Percentiles rank a stretch among this genome's conserved stretches.
Conservation (phyloP, 495 filamentous ascomycete genomes). For the Neurospora cerealis region DNA sequence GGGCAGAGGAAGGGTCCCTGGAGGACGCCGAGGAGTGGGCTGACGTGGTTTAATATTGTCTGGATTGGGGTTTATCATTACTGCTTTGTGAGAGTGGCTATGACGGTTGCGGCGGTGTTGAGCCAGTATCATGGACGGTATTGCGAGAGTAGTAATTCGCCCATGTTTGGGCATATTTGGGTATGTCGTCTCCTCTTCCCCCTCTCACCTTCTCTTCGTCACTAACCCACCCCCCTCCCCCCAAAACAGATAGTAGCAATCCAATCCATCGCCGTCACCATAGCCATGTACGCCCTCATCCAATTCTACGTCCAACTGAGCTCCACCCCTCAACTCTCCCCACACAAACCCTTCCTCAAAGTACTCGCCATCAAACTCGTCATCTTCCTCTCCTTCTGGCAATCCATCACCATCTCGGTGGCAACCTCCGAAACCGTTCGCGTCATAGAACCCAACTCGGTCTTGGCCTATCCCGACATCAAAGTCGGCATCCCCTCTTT, state of each 20-base stretch:
- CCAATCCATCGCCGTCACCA: constrained; percentile 61
- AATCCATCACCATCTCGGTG: constrained; percentile 61
- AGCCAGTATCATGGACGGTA: constrained; percentile 61
- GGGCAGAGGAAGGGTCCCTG: constrained; percentile 51
- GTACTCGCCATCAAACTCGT: constrained; percentile 84
- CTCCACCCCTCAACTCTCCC: constrained; percentile 48
- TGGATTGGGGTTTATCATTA: constrained; percentile 87
- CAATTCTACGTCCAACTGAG: constrained; percentile 75
- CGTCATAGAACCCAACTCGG: constrained; percentile 49
- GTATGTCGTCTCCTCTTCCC: constrained; percentile 31
- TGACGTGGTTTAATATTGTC: constrained; percentile 93
- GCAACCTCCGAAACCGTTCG: constrained; percentile 48
- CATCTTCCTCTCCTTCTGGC: constrained; percentile 94
- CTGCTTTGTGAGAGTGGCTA: constrained; percentile 75
- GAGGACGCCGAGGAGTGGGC: constrained; percentile 66
- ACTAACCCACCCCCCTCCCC: neutral
- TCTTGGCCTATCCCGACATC: constrained; percentile 60
- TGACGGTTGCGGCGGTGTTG: constrained; percentile 70
- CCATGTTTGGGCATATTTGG: constrained; percentile 78
- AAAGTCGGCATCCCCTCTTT: constrained; percentile 73
- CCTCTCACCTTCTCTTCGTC: neutral
- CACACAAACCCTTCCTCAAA: constrained; percentile 70
- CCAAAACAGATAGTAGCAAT: constrained; percentile 51
- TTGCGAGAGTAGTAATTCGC: constrained; percentile 68
- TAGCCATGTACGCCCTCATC: constrained; percentile 89